Evolutionary conservation across 768 basidiomycete species (phyloP), one percentile per base, ranked within the genome.

Genomic region (Xerocomellus amylosporus): DNA sequence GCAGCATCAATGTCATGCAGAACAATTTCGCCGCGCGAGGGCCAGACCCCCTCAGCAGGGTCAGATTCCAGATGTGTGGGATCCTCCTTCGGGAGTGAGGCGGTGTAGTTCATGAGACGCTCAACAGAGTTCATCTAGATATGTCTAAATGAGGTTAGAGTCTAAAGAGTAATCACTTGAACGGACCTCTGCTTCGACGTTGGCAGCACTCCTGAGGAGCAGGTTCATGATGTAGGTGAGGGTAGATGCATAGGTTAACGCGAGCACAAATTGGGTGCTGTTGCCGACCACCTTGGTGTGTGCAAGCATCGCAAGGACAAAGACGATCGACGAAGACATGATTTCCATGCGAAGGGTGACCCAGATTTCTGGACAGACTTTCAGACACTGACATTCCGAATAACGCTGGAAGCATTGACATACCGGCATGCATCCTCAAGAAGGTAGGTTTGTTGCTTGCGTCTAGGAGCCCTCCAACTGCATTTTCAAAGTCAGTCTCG

Each of bases 1-100:
- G 83, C 77, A 62, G 88, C 88, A 2, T 81, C 75, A 56, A 91
- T 76, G 57, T 82, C 74, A 40, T 72, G 73, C 31, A 91, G 67
- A 55, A 77, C 74, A 67, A 90, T 79, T 63, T 93, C 87, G 46
- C 93, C 93, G 8, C 59, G 57, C 22, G 56, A 51, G 5, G 66
- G 66, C 66, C 64, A 67, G 20, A 19, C 24, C 6, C 22, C 66
- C 39, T 54, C 54, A 20, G 58, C 49, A 36, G 66, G 66, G 36
- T 67, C 66, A 2, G 59, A 61, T n/a, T 12, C 59, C 37, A 67
- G 56, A 10, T 58, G 36, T 20, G 61, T 24, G 13, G 64, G 46
- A 17, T 58, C 67, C 51, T 67, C 66, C 48, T 59, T 52, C 9
- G 66, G 66, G n/a, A 68, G 54, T 5, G 51, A 55, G 17, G 55